phyloP scores from a whole-genome alignment of 345 rosid species.

The Moringa oleifera region DNA sequence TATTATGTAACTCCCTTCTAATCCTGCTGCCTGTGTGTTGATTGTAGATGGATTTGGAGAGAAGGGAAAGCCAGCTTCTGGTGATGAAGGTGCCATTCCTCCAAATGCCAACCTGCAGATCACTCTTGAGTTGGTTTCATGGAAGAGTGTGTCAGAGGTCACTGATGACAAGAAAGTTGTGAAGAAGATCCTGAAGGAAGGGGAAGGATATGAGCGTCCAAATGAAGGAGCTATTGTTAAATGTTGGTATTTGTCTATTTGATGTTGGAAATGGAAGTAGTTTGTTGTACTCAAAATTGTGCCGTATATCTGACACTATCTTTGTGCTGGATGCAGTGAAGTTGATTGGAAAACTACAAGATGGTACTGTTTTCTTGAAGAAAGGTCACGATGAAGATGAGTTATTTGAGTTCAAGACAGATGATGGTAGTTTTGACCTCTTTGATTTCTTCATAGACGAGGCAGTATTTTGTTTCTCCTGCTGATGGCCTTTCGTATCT shows the following conservation, averaged over 20 bases:
- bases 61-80: slow-evolving; percentile 60
- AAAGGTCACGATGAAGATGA: slow-evolving; percentile 66
- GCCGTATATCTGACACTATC: not conserved
- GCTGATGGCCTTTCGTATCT: not conserved
- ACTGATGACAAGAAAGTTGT: slow-evolving; percentile 79
- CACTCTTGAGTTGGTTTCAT: slow-evolving; percentile 63
- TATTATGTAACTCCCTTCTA: not conserved
- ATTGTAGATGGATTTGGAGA: slow-evolving; percentile 83
- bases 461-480: not conserved
- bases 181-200: slow-evolving; percentile 79
- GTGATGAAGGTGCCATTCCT: slow-evolving; percentile 60
- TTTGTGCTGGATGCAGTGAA: slow-evolving; percentile 51
- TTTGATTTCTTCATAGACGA: not conserved
- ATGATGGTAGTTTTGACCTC: slow-evolving; percentile 52
- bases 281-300: not conserved
- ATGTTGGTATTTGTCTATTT: slow-evolving; percentile 31
- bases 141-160: slow-evolving; percentile 82
- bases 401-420: slow-evolving; percentile 73
- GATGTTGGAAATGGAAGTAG: no score
- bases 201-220: slow-evolving; percentile 83
- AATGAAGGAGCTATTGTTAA: slow-evolving; percentile 73
- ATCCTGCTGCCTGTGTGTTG: not conserved
- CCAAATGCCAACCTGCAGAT: slow-evolving; percentile 69
- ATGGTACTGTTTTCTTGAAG: slow-evolving; percentile 73
- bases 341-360: slow-evolving; percentile 72